These are phyloP conservation scores for Psilocybe subaeruginosa DNA, from an alignment of 768 basidiomycete genomes.

Conservation along the genomic window DNA sequence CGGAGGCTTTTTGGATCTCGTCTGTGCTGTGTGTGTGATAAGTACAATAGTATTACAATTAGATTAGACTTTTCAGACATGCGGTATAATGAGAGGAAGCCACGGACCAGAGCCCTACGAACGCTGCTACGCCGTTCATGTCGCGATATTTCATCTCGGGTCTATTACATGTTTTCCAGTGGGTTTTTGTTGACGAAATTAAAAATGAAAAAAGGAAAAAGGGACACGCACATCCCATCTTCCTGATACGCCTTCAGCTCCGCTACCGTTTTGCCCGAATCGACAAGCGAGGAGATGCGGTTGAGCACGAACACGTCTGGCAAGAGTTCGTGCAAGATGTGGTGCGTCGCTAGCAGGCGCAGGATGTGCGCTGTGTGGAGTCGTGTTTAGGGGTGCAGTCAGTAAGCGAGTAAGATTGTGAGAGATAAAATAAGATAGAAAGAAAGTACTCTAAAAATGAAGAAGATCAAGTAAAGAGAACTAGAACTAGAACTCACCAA, in stretches of 20 bases:
- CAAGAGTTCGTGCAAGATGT: conserved; percentile 68
- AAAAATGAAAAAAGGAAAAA: not conserved
- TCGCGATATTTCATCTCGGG: conserved; percentile 68
- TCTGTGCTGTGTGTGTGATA: conserved; percentile 52
- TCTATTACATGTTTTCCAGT: conserved; percentile 30
- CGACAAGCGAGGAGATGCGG: conserved; percentile 68
- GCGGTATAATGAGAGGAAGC: too few species aligned
- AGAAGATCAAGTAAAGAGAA: too few species aligned
- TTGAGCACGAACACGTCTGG: conserved; percentile 74
- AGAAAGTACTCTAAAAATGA: too few species aligned
- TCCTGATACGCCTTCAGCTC: conserved; percentile 42
- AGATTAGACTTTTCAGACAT: not conserved
- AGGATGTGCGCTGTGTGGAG: conserved; percentile 57
- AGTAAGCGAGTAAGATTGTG: not conserved
- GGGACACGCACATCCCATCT: conserved; percentile 41
- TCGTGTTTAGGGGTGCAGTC: too few species aligned
- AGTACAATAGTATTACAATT: not conserved
- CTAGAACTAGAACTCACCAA: conserved; percentile 39
- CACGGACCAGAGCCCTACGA: conserved; percentile 68
- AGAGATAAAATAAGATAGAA: not conserved
- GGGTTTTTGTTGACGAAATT: not conserved
- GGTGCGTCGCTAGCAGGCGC: conserved; percentile 78
- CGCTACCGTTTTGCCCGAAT: conserved; percentile 61
- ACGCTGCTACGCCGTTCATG: conserved; percentile 68
- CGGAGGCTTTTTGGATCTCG: conserved; percentile 76